A percentile compares a stretch with the other conserved stretches of the same genome.
phyloP scores from a whole-genome alignment of 345 rosid genomes.

The Lenwebbia sp. region DNA sequence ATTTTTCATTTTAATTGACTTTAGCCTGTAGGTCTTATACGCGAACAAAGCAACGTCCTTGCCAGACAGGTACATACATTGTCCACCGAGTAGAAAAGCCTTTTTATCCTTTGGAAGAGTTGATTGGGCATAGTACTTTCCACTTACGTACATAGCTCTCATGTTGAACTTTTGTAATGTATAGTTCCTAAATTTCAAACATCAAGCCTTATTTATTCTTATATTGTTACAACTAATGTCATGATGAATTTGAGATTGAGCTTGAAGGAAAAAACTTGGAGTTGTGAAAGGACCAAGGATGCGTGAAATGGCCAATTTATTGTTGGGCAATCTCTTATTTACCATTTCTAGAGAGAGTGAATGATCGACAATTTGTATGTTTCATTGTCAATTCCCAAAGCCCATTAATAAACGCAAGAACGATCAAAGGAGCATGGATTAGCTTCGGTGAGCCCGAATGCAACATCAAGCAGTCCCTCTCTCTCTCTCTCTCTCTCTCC shows the following conservation, averaged over 20 bases:
- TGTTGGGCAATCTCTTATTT: neutral
- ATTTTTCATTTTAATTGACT: neutral
- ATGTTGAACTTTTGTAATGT: neutral
- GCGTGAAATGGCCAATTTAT: neutral
- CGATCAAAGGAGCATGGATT: neutral
- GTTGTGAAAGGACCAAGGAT: neutral
- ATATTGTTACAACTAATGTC: neutral
- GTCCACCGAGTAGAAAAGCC: neutral
- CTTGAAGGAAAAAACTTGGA: neutral
- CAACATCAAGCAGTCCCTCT: neutral
- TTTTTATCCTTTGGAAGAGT: neutral
- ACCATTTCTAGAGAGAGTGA: neutral
- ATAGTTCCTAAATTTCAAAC: neutral
- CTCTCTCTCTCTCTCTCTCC: neutral
- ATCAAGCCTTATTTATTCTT: neutral
- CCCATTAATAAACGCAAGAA: neutral
- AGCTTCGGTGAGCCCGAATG: neutral
- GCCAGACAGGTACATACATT: constrained; percentile 58
- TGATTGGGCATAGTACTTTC: neutral
- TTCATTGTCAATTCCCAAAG: neutral
- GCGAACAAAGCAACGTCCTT: constrained; percentile 69
- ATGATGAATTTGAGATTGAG: neutral
- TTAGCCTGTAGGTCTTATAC: constrained; percentile 88
- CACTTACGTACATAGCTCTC: neutral
- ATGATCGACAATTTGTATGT: neutral